Conservation (phyloP, 495 filamentous ascomycete genomes). For the Evernia prunastri region DNA sequence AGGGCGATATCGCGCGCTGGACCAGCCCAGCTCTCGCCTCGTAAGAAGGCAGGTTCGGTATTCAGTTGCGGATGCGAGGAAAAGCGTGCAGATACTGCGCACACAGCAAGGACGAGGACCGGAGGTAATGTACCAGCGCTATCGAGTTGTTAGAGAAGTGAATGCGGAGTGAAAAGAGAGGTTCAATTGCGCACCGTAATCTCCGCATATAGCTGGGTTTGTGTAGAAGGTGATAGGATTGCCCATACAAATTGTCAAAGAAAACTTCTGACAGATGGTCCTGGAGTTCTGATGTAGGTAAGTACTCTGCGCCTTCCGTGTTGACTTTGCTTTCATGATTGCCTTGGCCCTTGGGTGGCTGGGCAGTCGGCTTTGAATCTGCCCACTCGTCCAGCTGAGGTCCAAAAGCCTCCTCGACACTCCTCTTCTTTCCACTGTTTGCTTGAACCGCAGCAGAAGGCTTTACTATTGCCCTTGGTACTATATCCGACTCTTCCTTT, state of each 20-base stretch:
- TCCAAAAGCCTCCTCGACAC: conserved; percentile 83
- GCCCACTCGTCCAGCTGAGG: conserved; percentile 79
- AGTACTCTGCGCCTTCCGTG: conserved; percentile 72
- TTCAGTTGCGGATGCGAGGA: conserved; percentile 88
- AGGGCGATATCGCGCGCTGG: conserved; percentile 78
- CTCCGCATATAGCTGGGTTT: conserved; percentile 94
- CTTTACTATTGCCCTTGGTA: conserved; percentile 72
- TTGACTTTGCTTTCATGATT: conserved; percentile 65
- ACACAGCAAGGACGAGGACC: conserved; percentile 83
- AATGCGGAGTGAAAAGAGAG: neutral
- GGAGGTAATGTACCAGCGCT: conserved; percentile 66
- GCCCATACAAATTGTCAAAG: conserved; percentile 93
- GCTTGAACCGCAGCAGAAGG: conserved; percentile 61
- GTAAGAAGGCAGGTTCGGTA: conserved; percentile 76
- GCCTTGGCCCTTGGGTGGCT: conserved; percentile 48
- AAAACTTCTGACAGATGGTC: conserved; percentile 92
- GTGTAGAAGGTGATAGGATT: conserved; percentile 91
- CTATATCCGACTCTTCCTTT: conserved; percentile 64
- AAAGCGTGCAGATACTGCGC: conserved; percentile 87
- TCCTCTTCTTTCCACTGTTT: conserved; percentile 65
- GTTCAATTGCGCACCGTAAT: conserved; percentile 47
- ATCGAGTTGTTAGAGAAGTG: conserved; percentile 11
- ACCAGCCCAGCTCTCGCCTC: conserved; percentile 84
- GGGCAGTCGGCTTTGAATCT: conserved; percentile 44
- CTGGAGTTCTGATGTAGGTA: conserved; percentile 85